phyloP scores from a whole-genome alignment of 345 rosid genomes.

The Lumnitzera littorea region DNA sequence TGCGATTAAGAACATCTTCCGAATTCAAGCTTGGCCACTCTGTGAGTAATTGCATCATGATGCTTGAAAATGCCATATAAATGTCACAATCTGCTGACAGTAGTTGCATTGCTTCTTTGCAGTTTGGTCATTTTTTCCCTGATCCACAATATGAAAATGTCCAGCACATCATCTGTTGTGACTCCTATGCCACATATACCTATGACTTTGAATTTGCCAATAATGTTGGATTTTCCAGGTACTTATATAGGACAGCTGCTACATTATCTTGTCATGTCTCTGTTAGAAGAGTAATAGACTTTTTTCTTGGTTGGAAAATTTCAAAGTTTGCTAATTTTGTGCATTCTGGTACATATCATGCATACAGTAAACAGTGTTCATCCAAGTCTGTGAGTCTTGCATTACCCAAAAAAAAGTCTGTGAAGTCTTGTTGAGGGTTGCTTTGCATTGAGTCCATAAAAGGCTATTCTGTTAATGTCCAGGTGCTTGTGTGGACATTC shows the following conservation, averaged over 20 bases:
- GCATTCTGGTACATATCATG: too few species aligned
- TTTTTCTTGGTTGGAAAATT: too few species aligned
- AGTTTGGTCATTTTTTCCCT: constrained; percentile 97
- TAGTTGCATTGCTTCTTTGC: constrained; percentile 25
- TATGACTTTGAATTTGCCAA: constrained; percentile 90
- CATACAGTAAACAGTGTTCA: too few species aligned
- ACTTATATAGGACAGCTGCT: constrained; percentile 1
- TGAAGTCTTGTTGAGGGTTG: too few species aligned
- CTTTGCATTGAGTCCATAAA: too few species aligned
- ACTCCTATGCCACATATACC: constrained; percentile 90
- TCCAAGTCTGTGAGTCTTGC: too few species aligned
- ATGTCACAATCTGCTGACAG: constrained; percentile 8
- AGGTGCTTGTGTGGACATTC: too few species aligned
- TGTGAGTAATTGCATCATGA: constrained; percentile 35
- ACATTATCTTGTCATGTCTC: background rate
- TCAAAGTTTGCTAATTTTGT: too few species aligned
- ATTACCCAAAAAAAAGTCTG: too few species aligned
- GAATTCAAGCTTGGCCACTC: constrained; percentile 88
- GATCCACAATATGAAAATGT: constrained; percentile 98
- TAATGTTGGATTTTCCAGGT: constrained; percentile 85
- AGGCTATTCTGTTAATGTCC: too few species aligned
- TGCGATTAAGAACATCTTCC: constrained; percentile 88
- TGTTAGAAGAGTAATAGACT: background rate
- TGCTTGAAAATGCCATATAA: constrained; percentile 5
- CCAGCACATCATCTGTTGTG: constrained; percentile 95